Evolutionary conservation across 305 asterid species (phyloP), one percentile per base, ranked within the genome.

Genomic region (Fraxinus dipetala): DNA sequence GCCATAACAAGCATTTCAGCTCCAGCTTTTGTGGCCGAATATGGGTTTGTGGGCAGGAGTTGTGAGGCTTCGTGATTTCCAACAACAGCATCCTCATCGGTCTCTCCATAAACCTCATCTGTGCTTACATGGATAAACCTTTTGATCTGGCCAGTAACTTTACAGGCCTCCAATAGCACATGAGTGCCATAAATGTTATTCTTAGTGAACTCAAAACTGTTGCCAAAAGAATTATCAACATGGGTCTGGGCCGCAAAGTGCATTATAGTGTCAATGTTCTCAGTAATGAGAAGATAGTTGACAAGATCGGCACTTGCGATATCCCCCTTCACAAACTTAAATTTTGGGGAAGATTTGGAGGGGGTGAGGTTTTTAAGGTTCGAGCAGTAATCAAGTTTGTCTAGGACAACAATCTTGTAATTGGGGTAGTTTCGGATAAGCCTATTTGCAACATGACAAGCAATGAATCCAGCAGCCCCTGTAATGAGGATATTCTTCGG

Each of bases 1-100:
- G 97, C 97, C 97, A 93, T 93, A 9, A 93, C 96, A 80, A 93
- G 93, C 97, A 93, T 93, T 83, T 93, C 97, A 0, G 97, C 97
- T 77, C 97, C 97, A 69, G 97, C 97, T 86, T 93, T 93, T 6
- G 97, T 93, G 69, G 97, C 97, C 0, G 97, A 91, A 83, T 93
- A 91, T 0, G 97, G 97, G 79, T 93, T 93, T 5, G 97, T 93
- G 10, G 97, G 97, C 54, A 93, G 90, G 59, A 93, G 96, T 78
- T 93, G 97, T 0, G 97, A 93, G 78, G 97, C 94, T 83, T 93
- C 97, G 51, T 91, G 96, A 81, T 93, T 93, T 67, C 97, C 97
- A 0, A 93, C 96, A 82, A 89, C 86, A 61, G 97, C 96, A 82
- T 93, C 94, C 84, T 91, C 96, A 1, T 93, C 96, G 0, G 97